Percentiles rank a stretch among this genome's conserved stretches.
Evolutionary conservation across 2,329 filamentous ascomycete genomes (phyloP).

Genomic region (Alternaria metachromatica): DNA sequence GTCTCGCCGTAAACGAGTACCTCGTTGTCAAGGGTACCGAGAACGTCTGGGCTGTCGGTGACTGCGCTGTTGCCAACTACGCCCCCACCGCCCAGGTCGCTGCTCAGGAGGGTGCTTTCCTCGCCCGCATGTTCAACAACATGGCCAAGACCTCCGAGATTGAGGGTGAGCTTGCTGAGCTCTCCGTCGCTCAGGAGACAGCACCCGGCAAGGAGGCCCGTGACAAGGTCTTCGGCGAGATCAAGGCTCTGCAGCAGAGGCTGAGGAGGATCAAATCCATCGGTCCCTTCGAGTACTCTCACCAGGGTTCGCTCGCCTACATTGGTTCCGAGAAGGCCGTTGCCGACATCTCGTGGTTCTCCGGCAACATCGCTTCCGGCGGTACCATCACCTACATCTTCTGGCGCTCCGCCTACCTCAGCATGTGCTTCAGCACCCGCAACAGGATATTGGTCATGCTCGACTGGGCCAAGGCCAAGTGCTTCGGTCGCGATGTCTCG

Average conservation of each 20-base stretch:
- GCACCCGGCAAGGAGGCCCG: slow-evolving; percentile 70
- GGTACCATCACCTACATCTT: slow-evolving; percentile 96
- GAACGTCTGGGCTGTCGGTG: slow-evolving; percentile 97
- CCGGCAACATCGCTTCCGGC: slow-evolving; percentile 92
- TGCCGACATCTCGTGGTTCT: slow-evolving; percentile 96
- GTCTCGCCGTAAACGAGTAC: slow-evolving; percentile 97
- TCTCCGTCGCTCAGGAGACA: slow-evolving; percentile 67
- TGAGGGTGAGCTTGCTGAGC: slow-evolving; percentile 74
- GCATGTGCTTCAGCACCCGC: slow-evolving; percentile 99
- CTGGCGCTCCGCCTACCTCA: slow-evolving; percentile 97
- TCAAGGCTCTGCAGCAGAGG: slow-evolving; percentile 85
- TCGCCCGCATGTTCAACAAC: slow-evolving; percentile 96
- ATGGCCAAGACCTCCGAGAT: slow-evolving; percentile 93
- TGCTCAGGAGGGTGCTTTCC: slow-evolving; percentile 91
- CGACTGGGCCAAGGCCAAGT: slow-evolving; percentile 96
- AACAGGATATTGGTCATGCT: slow-evolving; percentile 92
- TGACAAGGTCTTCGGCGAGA: slow-evolving; percentile 70
- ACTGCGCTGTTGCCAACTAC: slow-evolving; percentile 97
- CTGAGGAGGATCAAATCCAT: slow-evolving; percentile 90
- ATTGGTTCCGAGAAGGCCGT: slow-evolving; percentile 98
- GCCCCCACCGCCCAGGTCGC: slow-evolving; percentile 97
- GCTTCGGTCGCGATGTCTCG: slow-evolving; percentile 94
- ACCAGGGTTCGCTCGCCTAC: slow-evolving; percentile 96
- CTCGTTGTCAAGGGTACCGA: slow-evolving; percentile 96
- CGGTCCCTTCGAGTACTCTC: slow-evolving; percentile 97